Evolutionary conservation across 257 asterid species (phyloP).

Genomic region (Anisodus acutangulus): DNA sequence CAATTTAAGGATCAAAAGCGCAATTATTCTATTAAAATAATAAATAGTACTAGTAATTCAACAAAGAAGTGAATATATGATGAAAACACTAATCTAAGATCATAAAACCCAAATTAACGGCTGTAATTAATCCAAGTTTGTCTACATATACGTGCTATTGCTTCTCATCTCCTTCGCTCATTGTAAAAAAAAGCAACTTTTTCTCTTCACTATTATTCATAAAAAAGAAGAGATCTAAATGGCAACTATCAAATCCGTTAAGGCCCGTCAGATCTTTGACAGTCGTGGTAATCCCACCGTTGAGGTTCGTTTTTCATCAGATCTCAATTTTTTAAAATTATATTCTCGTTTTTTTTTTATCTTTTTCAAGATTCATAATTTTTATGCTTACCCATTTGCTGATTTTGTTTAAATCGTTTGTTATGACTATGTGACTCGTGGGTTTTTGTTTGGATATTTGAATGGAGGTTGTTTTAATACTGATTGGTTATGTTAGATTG

Average conservation of each 20-base stretch:
- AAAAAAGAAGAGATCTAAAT: constrained; percentile 38
- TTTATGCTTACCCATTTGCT: background rate
- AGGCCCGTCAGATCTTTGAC: constrained; percentile 90
- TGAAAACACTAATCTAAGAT: constrained; percentile 21
- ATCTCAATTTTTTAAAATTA: background rate
- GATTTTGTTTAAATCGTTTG: background rate
- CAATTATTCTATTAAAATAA: background rate
- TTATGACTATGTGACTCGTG: too few species aligned
- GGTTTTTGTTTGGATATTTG: background rate
- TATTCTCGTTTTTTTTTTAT: background rate
- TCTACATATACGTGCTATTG: constrained; percentile 43
- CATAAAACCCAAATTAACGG: constrained; percentile 51
- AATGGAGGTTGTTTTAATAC: background rate
- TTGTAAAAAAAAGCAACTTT: background rate
- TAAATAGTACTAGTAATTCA: constrained; percentile 29
- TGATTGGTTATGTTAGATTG: background rate
- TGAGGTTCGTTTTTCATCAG: constrained; percentile 55
- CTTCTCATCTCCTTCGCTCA: background rate
- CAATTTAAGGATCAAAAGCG: too few species aligned
- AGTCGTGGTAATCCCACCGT: constrained; percentile 89
- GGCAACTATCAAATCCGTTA: constrained; percentile 63
- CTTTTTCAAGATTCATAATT: too few species aligned
- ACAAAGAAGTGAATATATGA: too few species aligned
- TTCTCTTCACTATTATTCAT: constrained; percentile 17
- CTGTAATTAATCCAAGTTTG: constrained; percentile 36